Evolutionary conservation across 768 basidiomycete species (phyloP), one percentile per base, ranked within the genome.

Genomic region (Trametes meyenii): DNA sequence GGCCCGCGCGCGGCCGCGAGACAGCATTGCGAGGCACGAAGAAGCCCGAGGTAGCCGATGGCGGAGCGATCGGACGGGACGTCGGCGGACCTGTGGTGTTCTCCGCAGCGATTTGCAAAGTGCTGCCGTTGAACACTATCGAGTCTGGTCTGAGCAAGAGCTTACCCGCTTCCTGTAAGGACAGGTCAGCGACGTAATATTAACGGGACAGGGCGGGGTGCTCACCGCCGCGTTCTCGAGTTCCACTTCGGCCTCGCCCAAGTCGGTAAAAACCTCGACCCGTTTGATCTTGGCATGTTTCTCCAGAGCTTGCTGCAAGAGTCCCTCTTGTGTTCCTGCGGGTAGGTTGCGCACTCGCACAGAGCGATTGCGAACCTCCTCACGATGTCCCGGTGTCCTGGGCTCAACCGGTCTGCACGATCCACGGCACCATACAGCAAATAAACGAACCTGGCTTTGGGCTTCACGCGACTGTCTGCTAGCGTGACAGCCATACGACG

Each of bases 401-500:
- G 24, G n/a, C 26, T n/a, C 17, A 24, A 19, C 17, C 23, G n/a
- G 48, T 33, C 35, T 44, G 21, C 13, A 35, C 14, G 3, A 21
- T 3, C 3, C 16, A 17, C 14, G 39, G n/a, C 2, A 19, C 16
- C 8, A 48, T 17, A 24, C 3, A 50, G 29, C 10, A 43, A 14
- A 29, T 0, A 24, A 10, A 52, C 71, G 26, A 40, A 74, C 73
- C 61, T 66, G 56, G 57, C 69, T 50, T 70, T 71, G 12, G 67
- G 60, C 23, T 67, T 69, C 12, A 69, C 68, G 16, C 88, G 87
- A 17, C 86, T 79, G 72, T 96, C 92, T 3, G 92, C 87, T 17
- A 95, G 77, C 0, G 94, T 96, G 24, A 97, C 94, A 1, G 89
- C 90, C 48, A 98, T 90, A 14, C 90, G 84, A n/a, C 94, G 85